A percentile compares a stretch with the other conserved stretches of the same genome.
Conservation (phyloP, 345 rosid genomes). For the Eucalyptus viminalis region DNA sequence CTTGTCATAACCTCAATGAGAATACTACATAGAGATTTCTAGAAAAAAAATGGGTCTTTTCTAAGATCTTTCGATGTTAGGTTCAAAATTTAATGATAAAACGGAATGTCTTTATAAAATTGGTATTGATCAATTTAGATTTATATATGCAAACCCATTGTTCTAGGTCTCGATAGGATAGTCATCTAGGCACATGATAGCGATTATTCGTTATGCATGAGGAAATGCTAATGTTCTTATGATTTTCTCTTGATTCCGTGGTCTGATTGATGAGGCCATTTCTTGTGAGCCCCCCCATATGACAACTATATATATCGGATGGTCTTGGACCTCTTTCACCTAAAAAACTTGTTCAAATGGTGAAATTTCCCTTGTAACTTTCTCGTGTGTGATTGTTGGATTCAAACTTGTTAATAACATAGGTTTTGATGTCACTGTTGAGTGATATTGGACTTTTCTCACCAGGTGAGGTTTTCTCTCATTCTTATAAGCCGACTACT, state of each 20-base stretch:
- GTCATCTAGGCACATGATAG: neutral
- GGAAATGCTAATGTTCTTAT: neutral
- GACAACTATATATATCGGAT: neutral
- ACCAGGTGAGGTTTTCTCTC: no score
- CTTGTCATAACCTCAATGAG: neutral
- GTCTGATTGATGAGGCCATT: no score
- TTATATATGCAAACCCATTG: neutral
- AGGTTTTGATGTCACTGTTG: no score
- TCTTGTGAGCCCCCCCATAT: no score
- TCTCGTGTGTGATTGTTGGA: fast-evolving
- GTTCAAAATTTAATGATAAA: neutral
- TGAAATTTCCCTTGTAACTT: no score
- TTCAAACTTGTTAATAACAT: no score
- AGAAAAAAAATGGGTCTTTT: no score
- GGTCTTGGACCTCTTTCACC: no score
- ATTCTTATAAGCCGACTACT: no score
- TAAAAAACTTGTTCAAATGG: no score
- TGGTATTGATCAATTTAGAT: neutral
- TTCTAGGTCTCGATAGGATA: neutral
- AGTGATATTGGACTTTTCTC: no score
- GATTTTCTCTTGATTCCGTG: neutral
- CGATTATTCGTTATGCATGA: neutral
- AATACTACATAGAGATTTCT: neutral
- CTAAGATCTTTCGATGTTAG: neutral
- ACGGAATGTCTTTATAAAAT: neutral